Base-by-base conservation (phyloP, 2,329 filamentous ascomycete genomes). In the Sphaceloma murrayae region DNA sequence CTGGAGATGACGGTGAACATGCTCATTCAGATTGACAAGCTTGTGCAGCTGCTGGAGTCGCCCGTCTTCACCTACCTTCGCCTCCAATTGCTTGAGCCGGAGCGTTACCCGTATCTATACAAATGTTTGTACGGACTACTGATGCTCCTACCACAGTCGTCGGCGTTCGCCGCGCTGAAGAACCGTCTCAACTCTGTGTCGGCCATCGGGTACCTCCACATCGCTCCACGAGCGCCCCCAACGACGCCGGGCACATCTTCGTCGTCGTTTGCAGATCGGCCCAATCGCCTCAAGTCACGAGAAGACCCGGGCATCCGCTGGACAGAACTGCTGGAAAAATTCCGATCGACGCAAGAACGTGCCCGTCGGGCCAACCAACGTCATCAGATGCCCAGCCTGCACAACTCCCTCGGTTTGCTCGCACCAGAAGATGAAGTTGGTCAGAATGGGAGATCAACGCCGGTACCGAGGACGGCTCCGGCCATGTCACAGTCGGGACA, bases 1-100 rank as follows among this genome's bases (percentile, higher is more conserved):
- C 72, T 98, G 38, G 91, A 98, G 62, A 96, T 98, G 86, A 96
- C 89, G 0, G 91, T 98, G 54, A 94, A 94, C 55, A 94, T 95
- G 65, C 75, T 98, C 45, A 98, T 98, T 32, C 93, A 98, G 61
- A 95, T 98, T 54, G 91, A 98, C 64, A 98, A 98, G 62, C 74
- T 98, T 11, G 91, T 98, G 9, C 91, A 98, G 62, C 73, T 98
- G 11, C 78, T 98, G 29, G 91, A 98, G 62, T 96, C 88, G 0
- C 91, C 91, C 0, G 91, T 98, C 1, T 98, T 98, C 58, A 98
- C 91, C 34, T 98, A 96, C 63, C 78, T 98, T 34, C 85, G 91
- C 32, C 79, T 98, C 40, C 91, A 98, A 59, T 74, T 98, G 7
- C 75, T 98, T 6, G 91, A 98, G 59, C 91, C 91, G 1, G 93